phyloP scores from a whole-genome alignment of 768 basidiomycete genomes.

The Suillus americanus region DNA sequence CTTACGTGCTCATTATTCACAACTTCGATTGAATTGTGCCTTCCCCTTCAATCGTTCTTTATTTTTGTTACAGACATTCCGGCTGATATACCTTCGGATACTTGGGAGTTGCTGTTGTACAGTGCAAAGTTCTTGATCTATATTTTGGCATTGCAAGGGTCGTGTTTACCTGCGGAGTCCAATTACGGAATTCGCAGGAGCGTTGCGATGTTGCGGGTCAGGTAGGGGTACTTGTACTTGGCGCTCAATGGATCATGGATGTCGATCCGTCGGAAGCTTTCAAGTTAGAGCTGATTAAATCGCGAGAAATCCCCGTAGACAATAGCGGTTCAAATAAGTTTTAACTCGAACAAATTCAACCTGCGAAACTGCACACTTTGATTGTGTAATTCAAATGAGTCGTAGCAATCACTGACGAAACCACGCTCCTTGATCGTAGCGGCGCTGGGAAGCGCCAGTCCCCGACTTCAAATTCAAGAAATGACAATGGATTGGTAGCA shows the following conservation, averaged over 20 bases:
- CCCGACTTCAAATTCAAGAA: too few species aligned
- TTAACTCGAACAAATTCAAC: neutral
- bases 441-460: too few species aligned
- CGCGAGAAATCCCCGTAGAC: neutral
- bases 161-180: neutral
- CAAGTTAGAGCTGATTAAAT: neutral
- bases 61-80: slow-evolving; percentile 6
- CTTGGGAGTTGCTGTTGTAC: slow-evolving; percentile 17
- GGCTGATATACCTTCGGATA: slow-evolving; percentile 15
- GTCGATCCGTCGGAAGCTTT: neutral
- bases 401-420: neutral
- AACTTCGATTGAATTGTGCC: slow-evolving; percentile 3
- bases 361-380: neutral
- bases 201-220: neutral
- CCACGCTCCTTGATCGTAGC: neutral
- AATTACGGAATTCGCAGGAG: neutral
- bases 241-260: neutral
- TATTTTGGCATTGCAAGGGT: neutral
- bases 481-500: too few species aligned
- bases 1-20: slow-evolving; percentile 5
- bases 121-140: slow-evolving; percentile 12
- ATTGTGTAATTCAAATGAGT: neutral
- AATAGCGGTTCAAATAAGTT: neutral
- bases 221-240: neutral
- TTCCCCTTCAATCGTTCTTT: slow-evolving; percentile 1